Conservation (phyloP, 2,329 filamentous ascomycete species). For the Trichophyton schoenleinii region DNA sequence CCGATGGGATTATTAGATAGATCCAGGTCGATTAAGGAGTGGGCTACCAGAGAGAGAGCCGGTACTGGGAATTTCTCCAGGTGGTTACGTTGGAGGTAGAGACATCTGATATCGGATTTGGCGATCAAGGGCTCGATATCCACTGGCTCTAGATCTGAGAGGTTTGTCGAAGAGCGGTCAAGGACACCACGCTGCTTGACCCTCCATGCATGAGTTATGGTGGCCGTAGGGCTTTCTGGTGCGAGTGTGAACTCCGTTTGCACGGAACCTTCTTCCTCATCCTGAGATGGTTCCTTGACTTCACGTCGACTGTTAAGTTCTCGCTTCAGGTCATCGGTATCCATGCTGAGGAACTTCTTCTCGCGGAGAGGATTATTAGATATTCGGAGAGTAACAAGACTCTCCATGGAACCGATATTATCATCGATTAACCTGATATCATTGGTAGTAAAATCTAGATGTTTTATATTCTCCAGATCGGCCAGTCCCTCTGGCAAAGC, state of each 20-base stretch:
- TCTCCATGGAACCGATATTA: conserved; percentile 67
- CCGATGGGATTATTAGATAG: conserved; percentile 62
- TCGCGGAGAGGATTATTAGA: conserved; percentile 84
- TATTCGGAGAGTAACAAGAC: conserved; percentile 59
- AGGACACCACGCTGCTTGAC: conserved; percentile 39
- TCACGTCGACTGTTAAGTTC: conserved; percentile 52
- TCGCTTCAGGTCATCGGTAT: conserved; percentile 68
- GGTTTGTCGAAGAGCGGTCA: conserved; percentile 56
- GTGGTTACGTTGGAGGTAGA: conserved; percentile 67
- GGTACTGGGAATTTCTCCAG: conserved; percentile 55
- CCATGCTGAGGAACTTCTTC: conserved; percentile 70
- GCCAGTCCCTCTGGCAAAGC: conserved; percentile 66
- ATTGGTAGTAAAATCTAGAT: conserved; percentile 75
- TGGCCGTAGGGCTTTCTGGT: conserved; percentile 32
- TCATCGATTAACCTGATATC: conserved; percentile 64
- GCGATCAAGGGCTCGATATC: conserved; percentile 32
- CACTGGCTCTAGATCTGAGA: conserved; percentile 43
- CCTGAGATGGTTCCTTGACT: conserved; percentile 35
- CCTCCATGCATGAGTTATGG: conserved; percentile 21
- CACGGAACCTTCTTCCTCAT: conserved; percentile 27
- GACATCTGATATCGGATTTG: conserved; percentile 37
- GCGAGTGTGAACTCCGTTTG: conserved; percentile 31
- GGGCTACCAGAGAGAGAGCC: conserved; percentile 57
- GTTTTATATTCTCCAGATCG: conserved; percentile 53
- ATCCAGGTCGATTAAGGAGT: conserved; percentile 58